Base-by-base conservation (phyloP, 768 basidiomycete genomes). In the Rhizopogon salebrosus region DNA sequence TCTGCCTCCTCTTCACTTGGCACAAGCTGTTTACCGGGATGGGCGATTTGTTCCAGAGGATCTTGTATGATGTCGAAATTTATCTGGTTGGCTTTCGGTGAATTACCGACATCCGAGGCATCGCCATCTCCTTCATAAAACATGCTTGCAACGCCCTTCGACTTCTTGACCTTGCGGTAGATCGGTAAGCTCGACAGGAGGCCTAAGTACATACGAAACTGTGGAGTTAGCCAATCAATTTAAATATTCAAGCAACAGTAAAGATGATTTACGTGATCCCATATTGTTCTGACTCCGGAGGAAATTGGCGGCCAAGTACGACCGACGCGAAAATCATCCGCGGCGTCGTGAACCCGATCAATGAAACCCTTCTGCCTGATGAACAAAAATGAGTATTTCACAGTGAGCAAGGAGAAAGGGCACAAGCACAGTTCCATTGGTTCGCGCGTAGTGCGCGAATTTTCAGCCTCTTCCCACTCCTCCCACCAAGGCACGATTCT, bases 131-230 rank as follows among this genome's bases (percentile, higher is more conserved):
- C 31, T 24, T 51, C 66, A 16, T 20, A 46, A 34, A 22, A 23
- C 45, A 46, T 46, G 45, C 16, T 72, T 68, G 34, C 60, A 62
- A 0, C 69, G 70, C 20, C 62, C 62, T 2, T 73, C 54, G 6
- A 62, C 56, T 8, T 60, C 55, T 63, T 54, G 43, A 54, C 54
- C 27, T 68, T 71, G 59, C 57, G 66, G 54, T 69, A 71, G 9
- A 64, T 38, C 8, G 66, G 66, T 41, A 66, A 55, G 53, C 53
- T 70, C 3, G 68, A 57, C 48, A 68, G 48, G 10, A 68, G 55
- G 37, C 66, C 66, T 16, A 68, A 60, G 46, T 68, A 68, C 43
- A 68, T 42, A 10, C 66, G 68, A 27, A 68, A 68, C 68, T 68
- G 56, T 8, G 42, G 48, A 51, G 27, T 34, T 13, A 34, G 31